phyloP scores from a whole-genome alignment of 2,329 filamentous ascomycete species.

The Fusarium humuli region DNA sequence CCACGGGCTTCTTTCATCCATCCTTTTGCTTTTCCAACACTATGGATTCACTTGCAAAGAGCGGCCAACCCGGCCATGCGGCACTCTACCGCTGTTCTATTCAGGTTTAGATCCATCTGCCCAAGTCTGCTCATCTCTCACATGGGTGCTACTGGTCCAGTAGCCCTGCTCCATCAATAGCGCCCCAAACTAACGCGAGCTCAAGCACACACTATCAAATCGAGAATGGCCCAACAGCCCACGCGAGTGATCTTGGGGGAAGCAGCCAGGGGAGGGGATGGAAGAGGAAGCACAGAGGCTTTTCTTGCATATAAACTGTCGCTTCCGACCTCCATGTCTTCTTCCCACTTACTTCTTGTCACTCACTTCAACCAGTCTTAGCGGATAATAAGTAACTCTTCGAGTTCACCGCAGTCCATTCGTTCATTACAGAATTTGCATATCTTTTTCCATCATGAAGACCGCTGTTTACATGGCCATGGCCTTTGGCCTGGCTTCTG shows the following conservation, averaged over 20 bases:
- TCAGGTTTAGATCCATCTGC: constrained; percentile 25
- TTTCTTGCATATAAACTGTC: constrained; percentile 41
- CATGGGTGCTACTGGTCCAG: constrained; percentile 3
- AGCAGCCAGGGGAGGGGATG: constrained; percentile 15
- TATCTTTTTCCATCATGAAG: constrained; percentile 51
- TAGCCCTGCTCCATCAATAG: constrained; percentile 31
- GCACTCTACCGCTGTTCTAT: constrained; percentile 8
- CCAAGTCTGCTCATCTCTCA: constrained; percentile 4
- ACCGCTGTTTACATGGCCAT: constrained; percentile 45
- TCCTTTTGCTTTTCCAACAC: constrained; percentile 12
- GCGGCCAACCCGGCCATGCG: constrained; percentile 29
- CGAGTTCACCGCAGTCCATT: constrained; percentile 46
- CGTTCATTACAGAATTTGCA: constrained; percentile 45
- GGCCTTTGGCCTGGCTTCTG: constrained; percentile 48
- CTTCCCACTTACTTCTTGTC: constrained; percentile 22
- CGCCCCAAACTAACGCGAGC: constrained; percentile 30
- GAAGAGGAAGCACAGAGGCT: constrained; percentile 2
- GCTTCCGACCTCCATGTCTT: constrained; percentile 13
- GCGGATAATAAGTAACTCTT: constrained; percentile 42
- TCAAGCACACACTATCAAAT: constrained; percentile 33
- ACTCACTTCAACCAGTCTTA: constrained; percentile 36
- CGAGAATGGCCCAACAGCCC: constrained; percentile 15
- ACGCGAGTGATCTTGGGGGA: constrained; percentile 6
- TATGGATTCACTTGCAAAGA: constrained; percentile 4
- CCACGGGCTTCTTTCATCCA: constrained; percentile 17